phyloP scores from a whole-genome alignment of 2,329 filamentous ascomycete species.

The Botryosphaeria dothidea region DNA sequence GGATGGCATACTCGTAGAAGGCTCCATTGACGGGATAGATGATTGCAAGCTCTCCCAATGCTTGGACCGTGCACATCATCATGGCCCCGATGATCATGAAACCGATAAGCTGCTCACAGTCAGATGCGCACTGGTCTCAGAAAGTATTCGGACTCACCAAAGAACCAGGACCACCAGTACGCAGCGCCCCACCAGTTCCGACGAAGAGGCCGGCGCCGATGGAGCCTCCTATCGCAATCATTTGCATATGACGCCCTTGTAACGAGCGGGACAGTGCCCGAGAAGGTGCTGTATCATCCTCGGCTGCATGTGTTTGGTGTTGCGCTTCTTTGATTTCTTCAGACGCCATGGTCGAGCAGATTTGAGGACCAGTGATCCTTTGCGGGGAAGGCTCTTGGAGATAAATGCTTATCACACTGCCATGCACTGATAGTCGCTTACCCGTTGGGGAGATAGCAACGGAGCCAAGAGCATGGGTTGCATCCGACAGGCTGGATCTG shows the following conservation, averaged over 20 bases:
- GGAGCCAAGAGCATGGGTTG: no score
- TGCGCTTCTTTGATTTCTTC: no score
- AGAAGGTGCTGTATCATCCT: neutral
- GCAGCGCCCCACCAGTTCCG: slow-evolving; percentile 58
- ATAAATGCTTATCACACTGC: no score
- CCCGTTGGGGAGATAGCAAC: no score
- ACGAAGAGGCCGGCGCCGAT: slow-evolving; percentile 66
- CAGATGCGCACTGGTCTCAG: neutral
- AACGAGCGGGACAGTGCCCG: slow-evolving; percentile 33
- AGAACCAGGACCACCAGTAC: slow-evolving; percentile 48
- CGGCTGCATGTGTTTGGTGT: no score
- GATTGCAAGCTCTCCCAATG: slow-evolving; percentile 43
- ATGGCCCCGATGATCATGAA: slow-evolving; percentile 35
- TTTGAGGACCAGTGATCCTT: no score
- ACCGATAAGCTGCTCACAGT: slow-evolving; percentile 26
- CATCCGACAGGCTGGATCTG: no score
- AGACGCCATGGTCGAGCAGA: no score
- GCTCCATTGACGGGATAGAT: slow-evolving; percentile 44
- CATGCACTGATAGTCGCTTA: no score
- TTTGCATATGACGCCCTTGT: slow-evolving; percentile 43
- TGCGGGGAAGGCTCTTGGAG: no score
- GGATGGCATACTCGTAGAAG: slow-evolving; percentile 42
- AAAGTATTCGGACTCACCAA: slow-evolving; percentile 16
- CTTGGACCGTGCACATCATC: slow-evolving; percentile 45
- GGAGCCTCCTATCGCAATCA: slow-evolving; percentile 53